A percentile compares a stretch with the other conserved stretches of the same genome.
Conservation (phyloP, 257 asterid species). For the Thymus quinquecostatus region DNA sequence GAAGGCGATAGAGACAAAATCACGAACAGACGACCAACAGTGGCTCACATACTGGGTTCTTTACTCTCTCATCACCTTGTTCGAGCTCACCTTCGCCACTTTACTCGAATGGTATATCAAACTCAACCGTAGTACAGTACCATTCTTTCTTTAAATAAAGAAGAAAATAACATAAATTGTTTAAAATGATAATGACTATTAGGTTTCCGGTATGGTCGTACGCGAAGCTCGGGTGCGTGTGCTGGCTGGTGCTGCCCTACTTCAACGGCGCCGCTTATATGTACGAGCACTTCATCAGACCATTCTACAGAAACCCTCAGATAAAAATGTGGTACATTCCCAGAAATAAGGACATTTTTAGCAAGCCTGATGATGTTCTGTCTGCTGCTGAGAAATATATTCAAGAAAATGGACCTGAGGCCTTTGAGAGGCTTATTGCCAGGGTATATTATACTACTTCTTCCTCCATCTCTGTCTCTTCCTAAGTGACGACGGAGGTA, state of each 20-base stretch:
- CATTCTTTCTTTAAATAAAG: too few relatives aligned
- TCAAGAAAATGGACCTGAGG: constrained; percentile 81
- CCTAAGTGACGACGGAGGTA: not conserved
- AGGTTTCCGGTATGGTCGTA: constrained; percentile 93
- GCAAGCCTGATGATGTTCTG: constrained; percentile 72
- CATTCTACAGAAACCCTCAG: constrained; percentile 76
- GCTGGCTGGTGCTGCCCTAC: constrained; percentile 90
- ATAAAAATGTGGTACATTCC: constrained; percentile 79
- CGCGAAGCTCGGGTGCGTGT: constrained; percentile 63
- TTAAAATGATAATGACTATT: too few relatives aligned
- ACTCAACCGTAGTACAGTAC: too few relatives aligned
- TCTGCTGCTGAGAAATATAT: constrained; percentile 85
- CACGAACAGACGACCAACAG: constrained; percentile 76
- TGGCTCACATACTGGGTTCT: constrained; percentile 98
- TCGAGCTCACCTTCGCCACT: constrained; percentile 80
- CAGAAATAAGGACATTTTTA: constrained; percentile 57
- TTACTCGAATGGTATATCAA: constrained; percentile 65
- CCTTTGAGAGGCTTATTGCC: constrained; percentile 78
- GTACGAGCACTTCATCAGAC: constrained; percentile 75
- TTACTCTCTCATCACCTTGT: constrained; percentile 75
- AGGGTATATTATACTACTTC: constrained; percentile 44
- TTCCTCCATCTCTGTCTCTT: not conserved
- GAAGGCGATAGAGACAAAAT: constrained; percentile 83
- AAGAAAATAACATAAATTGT: too few relatives aligned
- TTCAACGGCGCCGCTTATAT: constrained; percentile 92